Evolutionary conservation across 331 rosid genomes (phyloP).

Genomic region (Cydonia oblonga): DNA sequence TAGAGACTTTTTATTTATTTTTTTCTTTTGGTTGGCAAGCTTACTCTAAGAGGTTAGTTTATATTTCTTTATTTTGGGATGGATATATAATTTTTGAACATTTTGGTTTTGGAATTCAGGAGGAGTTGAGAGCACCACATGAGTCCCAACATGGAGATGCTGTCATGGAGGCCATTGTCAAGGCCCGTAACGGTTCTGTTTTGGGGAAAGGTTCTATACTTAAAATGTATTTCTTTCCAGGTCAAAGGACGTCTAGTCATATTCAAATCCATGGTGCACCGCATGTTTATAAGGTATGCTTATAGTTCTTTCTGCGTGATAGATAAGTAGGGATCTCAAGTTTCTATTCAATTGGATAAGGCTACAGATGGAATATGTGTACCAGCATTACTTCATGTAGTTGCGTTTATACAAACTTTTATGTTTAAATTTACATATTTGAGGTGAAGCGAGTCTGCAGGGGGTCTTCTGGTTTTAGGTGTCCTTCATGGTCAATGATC

Average conservation of each 20-base stretch:
- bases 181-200: constrained; percentile 61
- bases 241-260: constrained; percentile 74
- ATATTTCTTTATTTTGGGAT: neutral
- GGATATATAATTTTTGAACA: constrained; percentile 1
- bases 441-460: neutral
- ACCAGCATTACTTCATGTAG: neutral
- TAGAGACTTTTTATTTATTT: neutral
- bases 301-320: neutral
- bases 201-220: constrained; percentile 74
- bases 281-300: constrained; percentile 60
- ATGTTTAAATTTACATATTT: neutral
- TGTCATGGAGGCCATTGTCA: constrained; percentile 73
- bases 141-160: constrained; percentile 84
- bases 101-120: constrained; percentile 40
- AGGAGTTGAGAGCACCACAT: constrained; percentile 57
- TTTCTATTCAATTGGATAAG: constrained; percentile 23
- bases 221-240: constrained; percentile 85
- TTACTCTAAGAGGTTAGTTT: neutral
- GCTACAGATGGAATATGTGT: constrained; percentile 8
- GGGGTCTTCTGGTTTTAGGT: neutral
- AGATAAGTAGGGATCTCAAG: constrained; percentile 8
- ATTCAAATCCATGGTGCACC: constrained; percentile 69
- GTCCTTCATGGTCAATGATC: neutral
- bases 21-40: neutral
- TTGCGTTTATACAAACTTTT: neutral